These are phyloP conservation scores for Ambrosiella xylebori DNA, from an alignment of 2,329 filamentous ascomycete genomes.

Conservation along the genomic window DNA sequence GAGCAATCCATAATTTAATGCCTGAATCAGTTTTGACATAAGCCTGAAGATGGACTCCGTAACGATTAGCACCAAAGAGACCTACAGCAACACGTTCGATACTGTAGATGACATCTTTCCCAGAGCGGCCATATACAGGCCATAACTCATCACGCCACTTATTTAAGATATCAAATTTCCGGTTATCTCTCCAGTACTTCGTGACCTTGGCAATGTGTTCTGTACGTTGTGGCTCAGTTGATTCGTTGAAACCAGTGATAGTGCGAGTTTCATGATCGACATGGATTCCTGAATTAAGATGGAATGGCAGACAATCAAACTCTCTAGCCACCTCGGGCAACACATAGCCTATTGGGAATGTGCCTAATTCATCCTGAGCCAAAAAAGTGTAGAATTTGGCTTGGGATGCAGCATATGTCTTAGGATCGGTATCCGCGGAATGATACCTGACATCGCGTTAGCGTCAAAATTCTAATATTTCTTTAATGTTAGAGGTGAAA, in stretches of 20 bases:
- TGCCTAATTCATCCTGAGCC: slow-evolving; percentile 45
- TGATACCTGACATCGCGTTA: slow-evolving; percentile 46
- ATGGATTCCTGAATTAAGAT: slow-evolving; percentile 39
- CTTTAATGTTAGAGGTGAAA: slow-evolving; percentile 17
- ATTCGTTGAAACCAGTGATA: slow-evolving; percentile 43
- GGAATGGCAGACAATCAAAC: slow-evolving; percentile 30
- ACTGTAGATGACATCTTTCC: slow-evolving; percentile 44
- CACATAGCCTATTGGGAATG: slow-evolving; percentile 45
- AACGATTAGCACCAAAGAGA: slow-evolving; percentile 59
- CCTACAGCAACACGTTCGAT: slow-evolving; percentile 61
- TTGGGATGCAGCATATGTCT: slow-evolving; percentile 35
- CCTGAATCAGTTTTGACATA: slow-evolving; percentile 33
- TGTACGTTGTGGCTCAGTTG: slow-evolving; percentile 46
- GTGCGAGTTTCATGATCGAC: slow-evolving; percentile 43
- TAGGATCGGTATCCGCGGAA: slow-evolving; percentile 46
- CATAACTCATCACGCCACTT: slow-evolving; percentile 73
- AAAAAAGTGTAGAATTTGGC: slow-evolving; percentile 50
- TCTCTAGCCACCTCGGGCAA: slow-evolving; percentile 31
- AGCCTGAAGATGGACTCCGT: slow-evolving; percentile 67
- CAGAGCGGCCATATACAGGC: slow-evolving; percentile 52
- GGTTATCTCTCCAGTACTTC: slow-evolving; percentile 49
- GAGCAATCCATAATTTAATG: slow-evolving; percentile 70
- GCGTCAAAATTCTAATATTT: neutral
- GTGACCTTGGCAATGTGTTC: slow-evolving; percentile 38
- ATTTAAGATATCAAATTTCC: slow-evolving; percentile 54